Percentiles rank a stretch among this genome's conserved stretches.
These are phyloP conservation scores for Malus hybrid DNA, from an alignment of 331 rosid genomes.

Conservation along the genomic window DNA sequence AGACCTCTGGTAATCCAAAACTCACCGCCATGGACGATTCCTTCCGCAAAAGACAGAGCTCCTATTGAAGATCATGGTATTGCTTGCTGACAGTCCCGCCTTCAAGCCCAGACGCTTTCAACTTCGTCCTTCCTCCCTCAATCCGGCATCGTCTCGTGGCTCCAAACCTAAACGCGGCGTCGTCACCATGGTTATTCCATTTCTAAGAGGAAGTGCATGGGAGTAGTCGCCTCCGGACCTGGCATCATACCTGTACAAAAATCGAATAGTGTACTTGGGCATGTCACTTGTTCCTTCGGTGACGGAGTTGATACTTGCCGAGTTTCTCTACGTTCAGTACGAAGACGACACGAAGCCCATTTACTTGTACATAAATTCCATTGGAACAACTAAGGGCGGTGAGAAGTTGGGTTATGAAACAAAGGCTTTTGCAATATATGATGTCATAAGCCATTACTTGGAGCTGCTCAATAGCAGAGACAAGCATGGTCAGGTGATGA, in stretches of 20 bases:
- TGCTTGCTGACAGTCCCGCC: too few relatives aligned
- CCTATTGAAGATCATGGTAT: too few relatives aligned
- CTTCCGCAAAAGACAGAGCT: too few relatives aligned
- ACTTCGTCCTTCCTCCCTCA: slow-evolving; percentile 54
- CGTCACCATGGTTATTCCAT: slow-evolving; percentile 94
- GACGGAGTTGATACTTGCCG: slow-evolving; percentile 86
- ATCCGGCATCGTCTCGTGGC: slow-evolving; percentile 36
- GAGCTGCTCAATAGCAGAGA: slow-evolving; percentile 99
- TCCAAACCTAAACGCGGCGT: slow-evolving; percentile 61
- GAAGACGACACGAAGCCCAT: slow-evolving; percentile 75
- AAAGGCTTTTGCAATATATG: too few relatives aligned
- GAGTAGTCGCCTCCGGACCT: slow-evolving; percentile 96
- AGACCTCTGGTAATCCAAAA: too few relatives aligned
- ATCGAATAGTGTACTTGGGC: slow-evolving; percentile 88
- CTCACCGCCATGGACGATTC: too few relatives aligned
- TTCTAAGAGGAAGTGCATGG: slow-evolving; percentile 72
- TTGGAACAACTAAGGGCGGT: slow-evolving; percentile 97
- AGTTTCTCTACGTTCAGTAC: slow-evolving; percentile 81
- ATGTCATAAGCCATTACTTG: slow-evolving; percentile 97
- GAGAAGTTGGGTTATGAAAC: too few relatives aligned
- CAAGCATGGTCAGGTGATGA: slow-evolving; percentile 96
- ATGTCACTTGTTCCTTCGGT: slow-evolving; percentile 92
- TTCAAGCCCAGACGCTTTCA: too few relatives aligned
- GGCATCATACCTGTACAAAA: slow-evolving; percentile 89
- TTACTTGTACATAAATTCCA: slow-evolving; percentile 83